phyloP scores from a whole-genome alignment of 208 protist genomes.

The Novymonas esmeraldas region DNA sequence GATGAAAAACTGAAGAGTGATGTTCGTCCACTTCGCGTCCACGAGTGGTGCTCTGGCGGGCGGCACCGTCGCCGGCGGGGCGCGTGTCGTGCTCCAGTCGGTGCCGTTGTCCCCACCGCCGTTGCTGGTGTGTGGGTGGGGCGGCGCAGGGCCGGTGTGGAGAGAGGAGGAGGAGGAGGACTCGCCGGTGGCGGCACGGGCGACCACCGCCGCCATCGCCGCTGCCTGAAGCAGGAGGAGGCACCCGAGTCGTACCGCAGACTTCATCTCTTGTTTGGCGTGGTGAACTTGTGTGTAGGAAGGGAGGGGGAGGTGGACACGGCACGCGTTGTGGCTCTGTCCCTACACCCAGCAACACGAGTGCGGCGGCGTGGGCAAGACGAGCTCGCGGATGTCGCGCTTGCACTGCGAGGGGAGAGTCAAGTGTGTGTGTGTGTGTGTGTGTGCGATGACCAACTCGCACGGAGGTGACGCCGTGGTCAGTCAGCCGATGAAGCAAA shows the following conservation, averaged over 20 bases:
- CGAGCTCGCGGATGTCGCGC: too few relatives aligned
- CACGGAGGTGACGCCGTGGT: too few relatives aligned
- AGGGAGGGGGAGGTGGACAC: too few relatives aligned
- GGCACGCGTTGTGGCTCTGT: too few relatives aligned
- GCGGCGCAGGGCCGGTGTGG: not conserved
- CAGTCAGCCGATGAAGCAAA: not conserved
- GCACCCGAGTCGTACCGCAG: not conserved
- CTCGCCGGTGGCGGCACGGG: not conserved
- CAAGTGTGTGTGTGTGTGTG: too few relatives aligned
- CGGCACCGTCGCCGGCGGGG: not conserved
- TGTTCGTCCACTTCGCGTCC: slow-evolving; percentile 11
- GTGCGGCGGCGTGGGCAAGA: too few relatives aligned
- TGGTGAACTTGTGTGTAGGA: too few relatives aligned
- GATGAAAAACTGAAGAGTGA: slow-evolving; percentile 20
- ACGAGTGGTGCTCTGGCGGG: not conserved
- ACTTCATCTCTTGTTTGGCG: not conserved
- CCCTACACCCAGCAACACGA: too few relatives aligned
- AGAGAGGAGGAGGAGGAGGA: not conserved
- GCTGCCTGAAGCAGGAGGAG: slow-evolving; percentile 4
- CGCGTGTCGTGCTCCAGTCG: too few relatives aligned
- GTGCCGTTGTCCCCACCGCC: not conserved
- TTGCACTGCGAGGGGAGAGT: too few relatives aligned
- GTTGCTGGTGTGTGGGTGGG: not conserved
- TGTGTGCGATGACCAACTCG: too few relatives aligned
- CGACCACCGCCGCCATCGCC: not conserved